A percentile compares a stretch with the other conserved stretches of the same genome.
phyloP scores from a whole-genome alignment of 2,329 filamentous ascomycete species.

The Venturia oleaginea region DNA sequence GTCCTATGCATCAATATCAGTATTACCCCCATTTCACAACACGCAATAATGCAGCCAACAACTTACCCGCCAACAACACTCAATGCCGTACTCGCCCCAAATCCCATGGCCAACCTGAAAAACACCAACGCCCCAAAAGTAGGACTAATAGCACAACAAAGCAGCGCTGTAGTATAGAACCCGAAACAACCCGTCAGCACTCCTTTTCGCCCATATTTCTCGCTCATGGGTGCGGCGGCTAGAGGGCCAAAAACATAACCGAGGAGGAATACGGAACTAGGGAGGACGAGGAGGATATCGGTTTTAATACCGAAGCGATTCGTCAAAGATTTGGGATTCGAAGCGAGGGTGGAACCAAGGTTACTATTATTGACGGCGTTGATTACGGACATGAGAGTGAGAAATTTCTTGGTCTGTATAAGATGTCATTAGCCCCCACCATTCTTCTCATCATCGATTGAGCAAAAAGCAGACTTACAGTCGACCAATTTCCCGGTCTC shows the following conservation, averaged over 20 bases:
- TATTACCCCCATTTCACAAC: background rate
- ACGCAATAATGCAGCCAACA: background rate
- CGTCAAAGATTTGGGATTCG: slow-evolving; percentile 9
- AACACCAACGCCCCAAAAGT: slow-evolving; percentile 62
- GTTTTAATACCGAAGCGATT: slow-evolving; percentile 18
- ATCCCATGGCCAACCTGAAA: slow-evolving; percentile 46
- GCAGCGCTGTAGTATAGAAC: slow-evolving; percentile 46
- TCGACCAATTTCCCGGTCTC: slow-evolving; percentile 12
- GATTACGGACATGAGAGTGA: background rate
- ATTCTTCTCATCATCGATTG: background rate
- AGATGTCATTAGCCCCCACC: background rate
- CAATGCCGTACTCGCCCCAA: slow-evolving; percentile 25
- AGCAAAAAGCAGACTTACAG: background rate
- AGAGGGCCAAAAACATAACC: slow-evolving; percentile 60
- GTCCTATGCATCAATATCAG: slow-evolving; percentile 19
- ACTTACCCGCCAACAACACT: slow-evolving; percentile 32
- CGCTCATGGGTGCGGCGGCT: slow-evolving; percentile 64
- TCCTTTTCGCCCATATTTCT: slow-evolving; percentile 58
- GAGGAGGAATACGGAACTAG: slow-evolving; percentile 20
- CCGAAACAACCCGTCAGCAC: slow-evolving; percentile 61
- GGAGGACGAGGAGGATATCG: slow-evolving; percentile 18
- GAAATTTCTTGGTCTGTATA: background rate
- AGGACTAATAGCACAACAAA: slow-evolving; percentile 40
- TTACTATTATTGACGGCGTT: slow-evolving; percentile 8
- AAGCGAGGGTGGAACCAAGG: slow-evolving; percentile 6